Evolutionary conservation across 768 basidiomycete species (phyloP), one percentile per base, ranked within the genome.

Genomic region (Trametes cubensis): DNA sequence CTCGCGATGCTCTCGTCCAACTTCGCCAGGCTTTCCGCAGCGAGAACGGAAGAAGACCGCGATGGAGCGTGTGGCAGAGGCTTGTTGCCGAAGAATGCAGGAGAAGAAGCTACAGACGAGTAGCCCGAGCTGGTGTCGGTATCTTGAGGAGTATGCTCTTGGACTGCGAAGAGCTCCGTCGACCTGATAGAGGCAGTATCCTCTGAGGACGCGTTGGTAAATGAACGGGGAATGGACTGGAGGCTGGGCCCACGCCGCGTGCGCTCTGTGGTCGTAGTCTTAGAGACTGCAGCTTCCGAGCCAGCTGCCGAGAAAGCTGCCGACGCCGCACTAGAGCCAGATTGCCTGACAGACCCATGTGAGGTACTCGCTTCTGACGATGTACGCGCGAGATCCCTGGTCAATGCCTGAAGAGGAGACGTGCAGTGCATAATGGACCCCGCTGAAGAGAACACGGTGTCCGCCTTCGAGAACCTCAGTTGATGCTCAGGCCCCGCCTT

Each of bases 381-480:
- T 5, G 23, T 26, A n/a, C 21, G 21, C 13, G 21, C 25, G 14
- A 49, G 17, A 17, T 49, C 44, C 20, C 20, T 34, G 13, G 13
- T 5, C 18, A 30, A 8, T 4, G 23, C n/a, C 5, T 48, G 57
- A 14, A 58, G 49, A 7, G 57, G 40, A 14, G 57, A 49, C 38
- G 39, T 48, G 13, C 20, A 23, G 7, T 50, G 13, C 25, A 34
- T 17, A n/a, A 58, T 34, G 34, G 57, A 50, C 25, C 39, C 57
- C 34, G 20, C 57, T 1, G 38, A 15, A 18, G 57, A 58, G 25
- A 58, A 11, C 14, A 58, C 57, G 4, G 57, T 58, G 26, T 58
- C 57, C 13, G 57, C 48, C 48, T 50, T 58, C 48, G 57, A 58
- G 23, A 58, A 20, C 18, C 57, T 26, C 8, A 41, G 39, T 2